Evolutionary conservation across 345 rosid genomes (phyloP), one percentile per base, ranked within the genome.

Genomic region (Litchi chinensis): DNA sequence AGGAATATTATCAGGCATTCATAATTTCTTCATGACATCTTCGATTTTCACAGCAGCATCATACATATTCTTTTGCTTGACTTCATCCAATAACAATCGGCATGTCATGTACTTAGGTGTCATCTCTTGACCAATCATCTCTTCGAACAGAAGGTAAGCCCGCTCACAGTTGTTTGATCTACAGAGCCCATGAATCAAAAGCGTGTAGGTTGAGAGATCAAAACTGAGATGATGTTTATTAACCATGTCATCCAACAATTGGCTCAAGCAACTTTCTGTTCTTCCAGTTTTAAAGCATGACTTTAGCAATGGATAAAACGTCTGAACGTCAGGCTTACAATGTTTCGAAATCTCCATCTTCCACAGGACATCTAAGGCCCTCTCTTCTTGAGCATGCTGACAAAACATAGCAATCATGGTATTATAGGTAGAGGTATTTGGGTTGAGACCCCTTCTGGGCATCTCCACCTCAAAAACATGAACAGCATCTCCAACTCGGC

Each of bases 331-430:
- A 2, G 96, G 98, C 76, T 89, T 83, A 79, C 89, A 91, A 65
- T 81, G 60, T 43, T 74, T 80, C 4, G 73, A 77, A 50, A 79
- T 79, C 76, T 90, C 93, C 90, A 92, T 88, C 59, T 90, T 87
- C 72, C 71, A 60, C 26, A 95, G 89, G 60, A 91, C 81, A 79
- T 78, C 37, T 70, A 89, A 74, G 2, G 89, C 99, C 80, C 77
- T 84, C 2, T 82, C 71, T 62, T 79, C 91, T 67, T 81, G 86
- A 69, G 74, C 82, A 5, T 87, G 88, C 78, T 86, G 85, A 73
- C 97, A 95, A 43, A 89, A 87, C 94, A 90, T 89, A 56, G 96
- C 89, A 79, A 93, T 88, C 96, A 93, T 86, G 12, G 93, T 81
- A 84, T 95, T 92, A 79, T 88, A 92, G 2, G 98, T 91, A 6